Evolutionary conservation across 805 yeast species (phyloP).

Genomic region (Ogataea neopini): DNA sequence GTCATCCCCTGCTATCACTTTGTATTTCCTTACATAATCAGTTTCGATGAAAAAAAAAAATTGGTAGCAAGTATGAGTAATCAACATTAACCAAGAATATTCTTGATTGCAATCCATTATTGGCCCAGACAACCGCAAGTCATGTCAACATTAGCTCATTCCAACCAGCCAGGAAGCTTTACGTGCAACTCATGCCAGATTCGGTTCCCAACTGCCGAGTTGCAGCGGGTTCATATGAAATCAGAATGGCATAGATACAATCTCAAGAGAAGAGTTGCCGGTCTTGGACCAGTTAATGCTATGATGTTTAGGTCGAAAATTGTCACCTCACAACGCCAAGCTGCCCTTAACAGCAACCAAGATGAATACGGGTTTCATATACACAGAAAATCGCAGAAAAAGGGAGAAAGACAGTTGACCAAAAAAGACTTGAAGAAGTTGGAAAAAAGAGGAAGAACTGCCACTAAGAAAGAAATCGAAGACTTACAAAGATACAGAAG

Average conservation of each 20-base stretch:
- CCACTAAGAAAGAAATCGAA: conserved; percentile 1
- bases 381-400: conserved; percentile 28
- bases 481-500: conserved; percentile 30
- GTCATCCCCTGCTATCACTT: no score
- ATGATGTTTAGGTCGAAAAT: conserved; percentile 33
- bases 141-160: conserved; percentile 6
- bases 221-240: conserved; percentile 92
- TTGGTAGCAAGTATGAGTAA: neutral
- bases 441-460: conserved; percentile 33
- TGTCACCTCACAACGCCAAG: conserved; percentile 27
- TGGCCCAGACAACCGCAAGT: conserved; percentile 11
- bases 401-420: conserved; percentile 38
- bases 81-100: neutral
- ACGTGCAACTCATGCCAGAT: conserved; percentile 92
- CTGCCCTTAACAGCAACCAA: conserved; percentile 34
- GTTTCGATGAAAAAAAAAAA: no score
- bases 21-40: no score
- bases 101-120: neutral
- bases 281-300: conserved; percentile 60
- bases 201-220: conserved; percentile 74
- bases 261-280: conserved; percentile 88
- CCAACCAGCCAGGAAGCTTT: conserved; percentile 27
- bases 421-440: conserved; percentile 40
- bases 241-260: conserved; percentile 98
- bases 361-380: conserved; percentile 58